Evolutionary conservation across 2,329 filamentous ascomycete species (phyloP).

Genomic region (Lachnellula willkommii): DNA sequence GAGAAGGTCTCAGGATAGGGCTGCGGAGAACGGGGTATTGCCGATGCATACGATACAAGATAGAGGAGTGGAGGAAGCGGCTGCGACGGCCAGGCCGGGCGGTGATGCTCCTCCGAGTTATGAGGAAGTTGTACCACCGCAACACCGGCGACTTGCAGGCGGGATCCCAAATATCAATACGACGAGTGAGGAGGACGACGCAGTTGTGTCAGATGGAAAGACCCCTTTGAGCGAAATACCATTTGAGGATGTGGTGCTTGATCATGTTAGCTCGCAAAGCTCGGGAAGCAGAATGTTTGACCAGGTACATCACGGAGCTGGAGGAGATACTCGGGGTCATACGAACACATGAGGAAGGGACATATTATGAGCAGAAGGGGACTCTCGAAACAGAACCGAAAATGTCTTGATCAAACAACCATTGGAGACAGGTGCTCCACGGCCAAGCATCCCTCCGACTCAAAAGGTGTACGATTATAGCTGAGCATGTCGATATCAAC

Average conservation of each 20-base stretch:
- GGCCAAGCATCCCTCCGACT: neutral
- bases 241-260: conserved; percentile 26
- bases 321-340: conserved; percentile 24
- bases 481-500: neutral
- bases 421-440: neutral
- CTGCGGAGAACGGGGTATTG: conserved; percentile 1
- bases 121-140: conserved; percentile 19
- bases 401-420: too few species aligned
- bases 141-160: conserved; percentile 16
- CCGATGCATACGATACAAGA: conserved; percentile 6
- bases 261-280: conserved; percentile 13
- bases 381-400: neutral
- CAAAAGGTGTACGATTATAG: neutral
- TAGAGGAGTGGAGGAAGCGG: neutral
- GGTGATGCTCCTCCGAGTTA: conserved; percentile 19
- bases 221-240: conserved; percentile 27
- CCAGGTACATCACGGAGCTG: conserved; percentile 13
- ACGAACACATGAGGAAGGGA: conserved; percentile 19
- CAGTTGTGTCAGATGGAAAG: conserved; percentile 25
- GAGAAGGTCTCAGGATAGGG: neutral
- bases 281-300: conserved; percentile 18
- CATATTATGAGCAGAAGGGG: neutral
- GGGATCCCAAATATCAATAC: conserved; percentile 11
- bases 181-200: conserved; percentile 18
- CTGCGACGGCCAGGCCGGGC: neutral